Base-by-base conservation (phyloP, 1,284 basidiomycete species). In the Melampsora larici-populina region DNA sequence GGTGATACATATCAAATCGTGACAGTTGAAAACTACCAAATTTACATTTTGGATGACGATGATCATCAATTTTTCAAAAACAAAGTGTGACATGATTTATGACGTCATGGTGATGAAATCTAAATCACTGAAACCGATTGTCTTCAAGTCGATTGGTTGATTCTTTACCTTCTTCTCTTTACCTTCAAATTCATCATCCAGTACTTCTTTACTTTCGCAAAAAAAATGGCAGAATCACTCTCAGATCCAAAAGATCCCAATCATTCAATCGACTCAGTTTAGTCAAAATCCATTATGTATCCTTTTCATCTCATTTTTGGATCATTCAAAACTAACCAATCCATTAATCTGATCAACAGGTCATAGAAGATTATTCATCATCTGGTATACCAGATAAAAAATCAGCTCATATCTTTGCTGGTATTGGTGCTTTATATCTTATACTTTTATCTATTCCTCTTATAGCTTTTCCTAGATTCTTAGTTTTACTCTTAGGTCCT, bases 341-440 rank as follows among this genome's bases (percentile, higher is more conserved):
- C 36, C 9, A 36, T 36, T 9, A 36, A 36, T 36, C 3, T 36
- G 15, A 70, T 70, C 29, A n/a, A 58, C 13, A 70, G 68, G 68
- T 55, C 24, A 70, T 70, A 9, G 68, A 70, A 18, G 68, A 70
- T 6, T 70, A 70, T 49, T 33, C 51, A 33, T 58, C 68, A 9
- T 70, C 68, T 70, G 68, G 68, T 21, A 70, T 70, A n/a, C 68
- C 68, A 11, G 68, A 70, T 26, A 70, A 58, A 70, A 24, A n/a
- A 33, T 70, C 68, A 46, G 58, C 46, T 51, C n/a, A 51, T 55
- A 36, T 46, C 33, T 70, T 70, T 49, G 51, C 68, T 58, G 51
- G 58, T 18, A 9, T 58, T 29, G 46, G 46, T 29, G 51, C 68
- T n/a, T n/a, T 55, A 33, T 70, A 70, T 36, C 68, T 70, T 11